These are phyloP conservation scores for Endotrypanum monterogeii DNA, from an alignment of 208 protist species.

Conservation along the genomic window DNA sequence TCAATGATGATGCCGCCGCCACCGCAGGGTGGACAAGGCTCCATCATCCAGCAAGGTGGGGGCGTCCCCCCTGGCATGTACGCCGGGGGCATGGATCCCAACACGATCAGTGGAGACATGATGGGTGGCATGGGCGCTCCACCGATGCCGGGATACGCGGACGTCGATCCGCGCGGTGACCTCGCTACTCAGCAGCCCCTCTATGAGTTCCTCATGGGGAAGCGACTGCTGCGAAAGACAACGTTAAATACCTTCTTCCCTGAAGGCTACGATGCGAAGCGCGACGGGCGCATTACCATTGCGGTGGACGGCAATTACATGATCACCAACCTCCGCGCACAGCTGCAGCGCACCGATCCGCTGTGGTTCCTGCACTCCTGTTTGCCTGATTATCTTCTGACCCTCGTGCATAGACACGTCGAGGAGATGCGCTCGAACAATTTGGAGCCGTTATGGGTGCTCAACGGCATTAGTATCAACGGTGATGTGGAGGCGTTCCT, in stretches of 20 bases:
- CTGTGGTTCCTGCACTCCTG: slow-evolving; percentile 86
- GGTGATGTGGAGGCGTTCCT: slow-evolving; percentile 83
- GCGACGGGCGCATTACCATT: slow-evolving; percentile 50
- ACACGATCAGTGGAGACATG: slow-evolving; percentile 19
- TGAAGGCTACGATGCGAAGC: slow-evolving; percentile 40
- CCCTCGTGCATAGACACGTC: slow-evolving; percentile 69
- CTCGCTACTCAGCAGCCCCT: slow-evolving; percentile 37
- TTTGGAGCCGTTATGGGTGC: slow-evolving; percentile 85
- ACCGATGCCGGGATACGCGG: slow-evolving; percentile 36
- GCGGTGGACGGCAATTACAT: slow-evolving; percentile 84
- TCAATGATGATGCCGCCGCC: slow-evolving; percentile 26
- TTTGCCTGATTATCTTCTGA: slow-evolving; percentile 66
- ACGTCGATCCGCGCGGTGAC: slow-evolving; percentile 15
- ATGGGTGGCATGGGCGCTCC: slow-evolving; percentile 41
- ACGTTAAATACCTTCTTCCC: slow-evolving; percentile 52
- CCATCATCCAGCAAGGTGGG: slow-evolving; percentile 28
- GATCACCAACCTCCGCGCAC: slow-evolving; percentile 60
- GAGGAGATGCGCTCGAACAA: slow-evolving; percentile 56
- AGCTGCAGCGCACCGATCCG: slow-evolving; percentile 60
- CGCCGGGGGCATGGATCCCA: slow-evolving; percentile 22
- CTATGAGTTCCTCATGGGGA: slow-evolving; percentile 65
- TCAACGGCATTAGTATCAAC: slow-evolving; percentile 80
- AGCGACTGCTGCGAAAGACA: slow-evolving; percentile 57
- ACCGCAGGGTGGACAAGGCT: slow-evolving; percentile 5
- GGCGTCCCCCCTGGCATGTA: slow-evolving; percentile 18